Evolutionary conservation across 257 asterid genomes (phyloP).

Genomic region (Nicotiana paniculata): DNA sequence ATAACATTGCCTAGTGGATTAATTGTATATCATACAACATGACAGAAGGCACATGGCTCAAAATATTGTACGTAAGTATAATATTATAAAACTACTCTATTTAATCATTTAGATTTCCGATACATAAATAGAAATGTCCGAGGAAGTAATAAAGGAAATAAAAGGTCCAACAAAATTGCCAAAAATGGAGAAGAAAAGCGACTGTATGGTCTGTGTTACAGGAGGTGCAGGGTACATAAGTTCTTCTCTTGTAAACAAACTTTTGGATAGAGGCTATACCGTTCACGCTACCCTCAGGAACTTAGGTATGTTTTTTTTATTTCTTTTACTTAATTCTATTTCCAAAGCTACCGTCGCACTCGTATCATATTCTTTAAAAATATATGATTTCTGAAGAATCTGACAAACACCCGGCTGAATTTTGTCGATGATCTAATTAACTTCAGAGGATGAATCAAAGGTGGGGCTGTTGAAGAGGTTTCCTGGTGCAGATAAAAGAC

Average conservation of each 20-base stretch:
- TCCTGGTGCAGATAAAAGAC: constrained; percentile 27
- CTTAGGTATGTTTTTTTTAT: constrained; percentile 18
- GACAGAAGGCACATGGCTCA: not conserved
- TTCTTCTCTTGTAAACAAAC: constrained; percentile 42
- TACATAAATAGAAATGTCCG: not conserved
- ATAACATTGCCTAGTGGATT: too few species aligned
- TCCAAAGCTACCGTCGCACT: too few species aligned
- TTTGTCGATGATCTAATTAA: not conserved
- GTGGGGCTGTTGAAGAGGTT: constrained; percentile 48
- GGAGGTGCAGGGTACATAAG: constrained; percentile 67
- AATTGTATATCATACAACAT: not conserved
- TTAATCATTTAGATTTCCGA: not conserved
- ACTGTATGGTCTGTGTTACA: constrained; percentile 49
- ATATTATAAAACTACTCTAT: not conserved
- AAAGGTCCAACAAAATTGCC: not conserved
- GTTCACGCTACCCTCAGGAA: constrained; percentile 67
- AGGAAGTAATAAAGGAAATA: not conserved
- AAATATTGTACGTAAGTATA: too few species aligned
- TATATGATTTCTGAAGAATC: not conserved
- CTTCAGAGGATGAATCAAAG: constrained; percentile 41
- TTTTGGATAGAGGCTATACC: constrained; percentile 41
- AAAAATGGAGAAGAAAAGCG: constrained; percentile 5
- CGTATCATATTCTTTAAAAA: not conserved
- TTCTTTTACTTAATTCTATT: not conserved
- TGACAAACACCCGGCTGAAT: not conserved